Evolutionary conservation across 2,329 filamentous ascomycete genomes (phyloP), one percentile per base, ranked within the genome.

Genomic region (Thelonectria discophora): DNA sequence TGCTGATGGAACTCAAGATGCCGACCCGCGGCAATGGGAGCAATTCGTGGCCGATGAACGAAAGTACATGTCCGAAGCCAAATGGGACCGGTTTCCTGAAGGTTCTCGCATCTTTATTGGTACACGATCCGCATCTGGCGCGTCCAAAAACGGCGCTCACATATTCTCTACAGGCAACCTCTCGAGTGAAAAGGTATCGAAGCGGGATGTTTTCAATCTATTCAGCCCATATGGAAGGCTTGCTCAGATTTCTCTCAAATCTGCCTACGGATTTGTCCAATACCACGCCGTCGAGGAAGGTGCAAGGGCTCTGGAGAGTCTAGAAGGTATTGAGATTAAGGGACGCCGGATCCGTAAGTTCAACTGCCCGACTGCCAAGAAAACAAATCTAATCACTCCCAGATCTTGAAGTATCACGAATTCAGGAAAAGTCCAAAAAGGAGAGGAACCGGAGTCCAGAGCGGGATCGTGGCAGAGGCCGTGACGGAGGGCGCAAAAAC

Each of bases 221-320:
- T 98, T 99, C 74, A 88, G 93, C 73, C 86, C 84, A 59, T 94
- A 93, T 74, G 95, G 95, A 55, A 90, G 89, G 63, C 82, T 99
- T 48, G 94, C 94, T 2, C 95, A 99, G 75, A 95, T 98, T 62
- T 97, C 93, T 1, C 92, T 98, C 70, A 98, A 98, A 77, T 93
- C 95, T 67, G 94, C 94, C 1, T 98, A 97, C 77, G 95, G 95
- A 1, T 99, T 98, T 74, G 93, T 98, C 37, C 95, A 98, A 75
- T 99, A 96, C 68, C 85, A 97, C 67, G 89, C 92, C 30, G 80
- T 88, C 4, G 82, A 85, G 2, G 90, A 94, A 72, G 97, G 93
- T 66, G 82, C 86, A 58, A 82, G 84, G 47, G 94, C 94, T 5
- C 84, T 98, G 69, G 83, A 90, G 37, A 84, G 84, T 37, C 88